Conservation (phyloP, 2,329 filamentous ascomycete genomes). For the Fusarium xyrophilum region DNA sequence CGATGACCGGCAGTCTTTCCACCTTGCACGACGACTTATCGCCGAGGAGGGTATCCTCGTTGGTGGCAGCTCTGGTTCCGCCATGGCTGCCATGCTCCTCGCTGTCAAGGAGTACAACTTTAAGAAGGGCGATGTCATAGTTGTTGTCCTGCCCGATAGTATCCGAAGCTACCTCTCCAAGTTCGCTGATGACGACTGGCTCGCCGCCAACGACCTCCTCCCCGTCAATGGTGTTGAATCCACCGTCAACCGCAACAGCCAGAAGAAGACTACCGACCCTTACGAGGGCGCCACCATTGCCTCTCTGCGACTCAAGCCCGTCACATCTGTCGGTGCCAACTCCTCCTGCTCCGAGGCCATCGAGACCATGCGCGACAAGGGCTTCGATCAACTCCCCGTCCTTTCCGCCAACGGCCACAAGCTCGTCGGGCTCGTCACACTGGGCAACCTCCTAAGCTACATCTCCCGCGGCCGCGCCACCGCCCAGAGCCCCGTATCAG, state of each 20-base stretch:
- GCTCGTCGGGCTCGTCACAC: constrained; percentile 90
- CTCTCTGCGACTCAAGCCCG: constrained; percentile 87
- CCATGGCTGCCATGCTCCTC: constrained; percentile 80
- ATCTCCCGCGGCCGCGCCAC: constrained; percentile 83
- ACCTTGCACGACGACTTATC: constrained; percentile 87
- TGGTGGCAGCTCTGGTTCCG: constrained; percentile 91
- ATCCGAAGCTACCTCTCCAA: constrained; percentile 98
- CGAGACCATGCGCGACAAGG: constrained; percentile 97
- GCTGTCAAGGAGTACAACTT: constrained; percentile 80
- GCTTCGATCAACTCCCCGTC: constrained; percentile 96
- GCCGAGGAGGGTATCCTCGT: constrained; percentile 93
- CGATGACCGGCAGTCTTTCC: constrained; percentile 88
- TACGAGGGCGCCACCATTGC: constrained; percentile 82
- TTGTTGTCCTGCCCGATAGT: constrained; percentile 92
- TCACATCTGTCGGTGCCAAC: constrained; percentile 79
- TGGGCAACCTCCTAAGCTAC: constrained; percentile 92
- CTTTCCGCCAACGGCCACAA: constrained; percentile 71
- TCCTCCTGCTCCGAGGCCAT: constrained; percentile 85
- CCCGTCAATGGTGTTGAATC: constrained; percentile 62
- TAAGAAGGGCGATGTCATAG: constrained; percentile 83
- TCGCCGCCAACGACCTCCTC: constrained; percentile 92
- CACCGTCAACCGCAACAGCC: constrained; percentile 48
- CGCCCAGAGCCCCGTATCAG: constrained; percentile 74
- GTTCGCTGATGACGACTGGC: constrained; percentile 99
- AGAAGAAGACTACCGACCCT: constrained; percentile 63